These are phyloP conservation scores for Didymosphaeria variabile DNA, from an alignment of 2,329 filamentous ascomycete genomes.

Conservation along the genomic window DNA sequence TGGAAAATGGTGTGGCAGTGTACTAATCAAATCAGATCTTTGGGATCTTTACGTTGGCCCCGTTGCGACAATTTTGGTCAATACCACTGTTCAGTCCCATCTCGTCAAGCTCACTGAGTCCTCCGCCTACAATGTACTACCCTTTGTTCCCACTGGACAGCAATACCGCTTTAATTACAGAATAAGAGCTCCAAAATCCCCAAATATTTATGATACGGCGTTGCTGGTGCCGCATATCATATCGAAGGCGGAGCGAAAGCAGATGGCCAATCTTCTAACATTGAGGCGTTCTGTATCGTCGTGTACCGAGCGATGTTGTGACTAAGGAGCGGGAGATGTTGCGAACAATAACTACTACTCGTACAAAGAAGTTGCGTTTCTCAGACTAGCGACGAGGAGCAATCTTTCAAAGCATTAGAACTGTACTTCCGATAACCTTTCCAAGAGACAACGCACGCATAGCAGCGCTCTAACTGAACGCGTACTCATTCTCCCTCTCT, in stretches of 20 bases:
- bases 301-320: conserved; percentile 35
- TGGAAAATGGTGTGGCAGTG: too few species aligned
- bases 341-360: conserved; percentile 61
- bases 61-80: conserved; percentile 28
- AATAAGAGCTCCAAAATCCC: conserved; percentile 38
- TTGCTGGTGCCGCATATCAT: conserved; percentile 54
- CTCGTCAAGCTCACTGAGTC: conserved; percentile 44
- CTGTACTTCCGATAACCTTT: not conserved
- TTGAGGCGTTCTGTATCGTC: conserved; percentile 53
- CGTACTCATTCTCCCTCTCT: conserved; percentile 58
- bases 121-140: conserved; percentile 45
- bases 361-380: conserved; percentile 54
- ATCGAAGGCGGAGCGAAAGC: conserved; percentile 55
- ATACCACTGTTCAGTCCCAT: conserved; percentile 39
- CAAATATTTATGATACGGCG: conserved; percentile 54
- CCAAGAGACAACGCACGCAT: conserved; percentile 48
- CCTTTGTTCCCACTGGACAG: conserved; percentile 41
- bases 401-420: not conserved
- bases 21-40: conserved; percentile 21
- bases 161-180: conserved; percentile 39
- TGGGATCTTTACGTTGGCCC: conserved; percentile 36
- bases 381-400: not conserved
- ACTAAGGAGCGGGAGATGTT: conserved; percentile 57
- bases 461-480: conserved; percentile 45
- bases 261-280: conserved; percentile 51